Conservation (phyloP, 768 basidiomycete species). For the Albatrellus ellisii region DNA sequence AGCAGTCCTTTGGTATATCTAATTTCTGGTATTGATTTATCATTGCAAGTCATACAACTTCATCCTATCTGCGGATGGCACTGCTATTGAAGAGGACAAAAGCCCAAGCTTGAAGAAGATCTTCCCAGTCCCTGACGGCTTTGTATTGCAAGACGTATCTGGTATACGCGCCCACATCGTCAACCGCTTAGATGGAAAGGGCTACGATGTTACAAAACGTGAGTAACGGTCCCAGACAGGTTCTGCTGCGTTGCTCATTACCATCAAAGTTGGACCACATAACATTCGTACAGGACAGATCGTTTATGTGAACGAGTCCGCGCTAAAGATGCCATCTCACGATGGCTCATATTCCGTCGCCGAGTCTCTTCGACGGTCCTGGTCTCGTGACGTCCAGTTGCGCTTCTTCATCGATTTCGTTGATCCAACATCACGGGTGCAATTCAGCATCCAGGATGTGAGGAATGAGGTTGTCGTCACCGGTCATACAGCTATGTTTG, state of each 20-base stretch:
- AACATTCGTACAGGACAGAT: constrained; percentile 66
- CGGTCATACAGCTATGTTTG: constrained; percentile 61
- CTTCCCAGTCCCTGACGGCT: constrained; percentile 49
- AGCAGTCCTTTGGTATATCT: constrained; percentile 18
- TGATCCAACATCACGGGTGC: constrained; percentile 33
- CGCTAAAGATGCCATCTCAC: constrained; percentile 26
- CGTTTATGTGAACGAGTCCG: constrained; percentile 67
- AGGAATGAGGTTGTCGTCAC: constrained; percentile 35
- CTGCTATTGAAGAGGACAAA: constrained; percentile 46
- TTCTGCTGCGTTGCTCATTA: not conserved
- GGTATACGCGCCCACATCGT: constrained; percentile 73
- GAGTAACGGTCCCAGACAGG: constrained; percentile 18
- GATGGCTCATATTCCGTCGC: constrained; percentile 7
- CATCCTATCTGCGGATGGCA: constrained; percentile 51
- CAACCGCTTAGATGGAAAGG: constrained; percentile 67
- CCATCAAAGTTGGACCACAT: constrained; percentile 61
- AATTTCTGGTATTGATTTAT: not conserved
- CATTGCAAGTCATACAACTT: constrained; percentile 70
- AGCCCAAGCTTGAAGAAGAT: constrained; percentile 60
- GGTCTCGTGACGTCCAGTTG: constrained; percentile 37
- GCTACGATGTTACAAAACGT: constrained; percentile 82
- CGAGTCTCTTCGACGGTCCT: constrained; percentile 5
- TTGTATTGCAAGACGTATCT: constrained; percentile 60
- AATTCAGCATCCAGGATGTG: constrained; percentile 24
- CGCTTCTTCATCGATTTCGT: constrained; percentile 42